These are phyloP conservation scores for Discostella stelligeroides DNA, from an alignment of 108 stramenopile species.

Conservation along the genomic window DNA sequence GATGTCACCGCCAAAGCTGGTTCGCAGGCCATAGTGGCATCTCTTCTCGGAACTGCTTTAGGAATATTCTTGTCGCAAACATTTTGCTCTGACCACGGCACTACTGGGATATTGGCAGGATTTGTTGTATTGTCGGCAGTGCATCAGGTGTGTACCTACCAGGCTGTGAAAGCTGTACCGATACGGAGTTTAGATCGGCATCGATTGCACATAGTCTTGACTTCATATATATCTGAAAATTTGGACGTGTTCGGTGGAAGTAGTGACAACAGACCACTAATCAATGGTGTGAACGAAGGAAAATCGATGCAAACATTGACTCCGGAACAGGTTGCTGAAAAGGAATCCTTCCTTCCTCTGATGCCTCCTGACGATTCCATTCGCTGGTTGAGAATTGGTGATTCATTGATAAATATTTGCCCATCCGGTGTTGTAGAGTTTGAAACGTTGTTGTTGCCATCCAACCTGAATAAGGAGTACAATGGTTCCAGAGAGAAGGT, in stretches of 20 bases:
- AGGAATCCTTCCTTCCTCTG: conserved; percentile 70
- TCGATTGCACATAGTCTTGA: conserved; percentile 64
- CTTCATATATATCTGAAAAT: conserved; percentile 48
- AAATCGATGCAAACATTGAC: conserved; percentile 16
- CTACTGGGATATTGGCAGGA: conserved; percentile 35
- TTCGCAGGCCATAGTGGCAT: conserved; percentile 90
- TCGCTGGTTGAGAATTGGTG: conserved; percentile 67
- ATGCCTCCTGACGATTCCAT: conserved; percentile 40
- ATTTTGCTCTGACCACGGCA: conserved; percentile 48
- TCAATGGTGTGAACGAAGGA: not conserved
- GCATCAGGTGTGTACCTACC: conserved; percentile 82
- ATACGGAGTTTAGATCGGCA: conserved; percentile 82
- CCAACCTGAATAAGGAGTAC: not conserved
- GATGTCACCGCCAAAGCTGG: conserved; percentile 98
- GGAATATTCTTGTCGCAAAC: conserved; percentile 85
- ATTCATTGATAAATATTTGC: conserved; percentile 48
- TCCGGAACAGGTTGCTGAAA: conserved; percentile 60
- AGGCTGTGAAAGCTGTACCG: conserved; percentile 73
- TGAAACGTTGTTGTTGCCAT: conserved; percentile 23
- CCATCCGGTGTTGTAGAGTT: conserved; percentile 51
- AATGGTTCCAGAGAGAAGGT: not conserved
- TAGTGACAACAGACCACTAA: not conserved
- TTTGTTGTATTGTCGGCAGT: conserved; percentile 61
- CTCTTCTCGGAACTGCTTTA: conserved; percentile 84
- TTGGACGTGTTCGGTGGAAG: conserved; percentile 10